phyloP scores from a whole-genome alignment of 495 filamentous ascomycete species.

The Usnea hakonensis region DNA sequence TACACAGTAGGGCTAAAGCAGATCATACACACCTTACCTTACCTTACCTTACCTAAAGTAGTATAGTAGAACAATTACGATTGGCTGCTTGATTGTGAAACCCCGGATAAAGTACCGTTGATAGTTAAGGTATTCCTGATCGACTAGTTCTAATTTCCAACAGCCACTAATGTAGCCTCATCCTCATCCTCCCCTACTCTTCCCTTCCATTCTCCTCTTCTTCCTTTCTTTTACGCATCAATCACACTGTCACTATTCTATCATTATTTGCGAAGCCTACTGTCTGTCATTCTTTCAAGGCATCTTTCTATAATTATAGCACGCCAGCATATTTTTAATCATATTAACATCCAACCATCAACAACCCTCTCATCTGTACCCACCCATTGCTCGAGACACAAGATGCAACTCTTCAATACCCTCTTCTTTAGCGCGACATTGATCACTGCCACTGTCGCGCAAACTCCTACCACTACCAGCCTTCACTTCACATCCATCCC shows the following conservation, averaged over 20 bases:
- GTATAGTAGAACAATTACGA: too few relatives aligned
- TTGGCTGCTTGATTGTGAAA: too few relatives aligned
- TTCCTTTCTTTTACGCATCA: not conserved
- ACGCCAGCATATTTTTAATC: not conserved
- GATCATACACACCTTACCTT: too few relatives aligned
- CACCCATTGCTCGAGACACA: not conserved
- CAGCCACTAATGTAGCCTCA: not conserved
- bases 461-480: slow-evolving; percentile 24
- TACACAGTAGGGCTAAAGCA: too few relatives aligned
- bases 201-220: not conserved
- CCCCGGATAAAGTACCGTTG: not conserved
- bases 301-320: slow-evolving; percentile 3
- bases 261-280: not conserved
- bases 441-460: slow-evolving; percentile 28
- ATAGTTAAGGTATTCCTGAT: too few relatives aligned
- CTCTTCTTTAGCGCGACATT: slow-evolving; percentile 33
- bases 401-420: slow-evolving; percentile 15
- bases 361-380: not conserved
- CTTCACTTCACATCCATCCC: slow-evolving; percentile 38
- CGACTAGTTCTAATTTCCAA: not conserved
- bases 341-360: not conserved
- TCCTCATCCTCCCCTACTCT: not conserved
- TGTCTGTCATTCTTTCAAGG: slow-evolving; percentile 21
- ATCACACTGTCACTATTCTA: not conserved
- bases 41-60: too few relatives aligned